Percentiles rank a stretch among this genome's conserved stretches.
Evolutionary conservation across 1,284 basidiomycete species (phyloP).

Genomic region (Boletus semigastroideus): DNA sequence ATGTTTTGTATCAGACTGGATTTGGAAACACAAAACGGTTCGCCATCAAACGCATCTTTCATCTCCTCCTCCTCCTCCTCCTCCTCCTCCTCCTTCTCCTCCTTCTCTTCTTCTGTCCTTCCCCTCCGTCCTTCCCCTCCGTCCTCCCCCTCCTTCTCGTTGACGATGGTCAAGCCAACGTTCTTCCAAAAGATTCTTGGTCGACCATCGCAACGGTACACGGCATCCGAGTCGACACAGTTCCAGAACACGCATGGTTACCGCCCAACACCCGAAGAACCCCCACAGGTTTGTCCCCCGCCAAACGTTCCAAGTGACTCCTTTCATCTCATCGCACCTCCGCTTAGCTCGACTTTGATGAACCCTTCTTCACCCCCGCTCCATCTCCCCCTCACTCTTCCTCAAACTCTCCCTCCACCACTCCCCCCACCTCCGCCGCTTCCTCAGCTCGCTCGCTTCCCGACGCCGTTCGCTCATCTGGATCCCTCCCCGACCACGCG

Average conservation of each 20-base stretch:
- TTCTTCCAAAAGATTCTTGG: conserved; percentile 32
- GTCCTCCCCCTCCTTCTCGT: conserved; percentile 1
- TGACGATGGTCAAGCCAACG: conserved; percentile 31
- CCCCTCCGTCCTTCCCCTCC: too few relatives aligned
- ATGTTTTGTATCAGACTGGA: conserved; percentile 23
- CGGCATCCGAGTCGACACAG: conserved; percentile 11
- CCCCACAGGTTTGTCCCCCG: conserved; percentile 21
- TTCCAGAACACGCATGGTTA: conserved; percentile 5
- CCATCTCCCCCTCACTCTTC: conserved; percentile 19
- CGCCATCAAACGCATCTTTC: conserved; percentile 4
- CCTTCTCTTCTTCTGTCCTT: not conserved
- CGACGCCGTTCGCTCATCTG: conserved; percentile 18
- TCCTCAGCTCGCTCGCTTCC: conserved; percentile 29
- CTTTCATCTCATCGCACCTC: conserved; percentile 9
- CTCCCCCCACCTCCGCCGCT: conserved; percentile 27
- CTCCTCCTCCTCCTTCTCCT: not conserved
- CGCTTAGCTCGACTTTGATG: conserved; percentile 23
- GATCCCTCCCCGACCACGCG: conserved; percentile 22
- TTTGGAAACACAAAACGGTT: conserved; percentile 27
- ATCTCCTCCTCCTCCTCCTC: conserved; percentile 7
- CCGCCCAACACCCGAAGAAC: conserved; percentile 15
- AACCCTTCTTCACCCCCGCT: conserved; percentile 36
- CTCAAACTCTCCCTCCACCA: conserved; percentile 22
- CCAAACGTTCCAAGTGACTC: not conserved
- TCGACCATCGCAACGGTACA: conserved; percentile 31